phyloP scores from a whole-genome alignment of 176 grass and related monocot genomes.

The Carex kokanica region DNA sequence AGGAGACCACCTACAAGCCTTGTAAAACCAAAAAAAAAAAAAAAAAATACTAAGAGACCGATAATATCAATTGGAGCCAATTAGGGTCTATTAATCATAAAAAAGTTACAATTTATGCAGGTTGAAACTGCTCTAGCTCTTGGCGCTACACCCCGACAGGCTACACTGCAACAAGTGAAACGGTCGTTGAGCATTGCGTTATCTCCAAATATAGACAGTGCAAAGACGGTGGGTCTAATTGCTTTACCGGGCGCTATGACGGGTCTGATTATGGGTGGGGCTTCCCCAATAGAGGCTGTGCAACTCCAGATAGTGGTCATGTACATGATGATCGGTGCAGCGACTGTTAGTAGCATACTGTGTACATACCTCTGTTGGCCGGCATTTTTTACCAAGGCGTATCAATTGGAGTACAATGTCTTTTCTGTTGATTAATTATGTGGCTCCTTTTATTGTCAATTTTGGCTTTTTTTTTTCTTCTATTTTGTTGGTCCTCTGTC shows the following conservation, averaged over 20 bases:
- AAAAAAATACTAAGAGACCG: not conserved
- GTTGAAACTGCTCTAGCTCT: conserved; percentile 85
- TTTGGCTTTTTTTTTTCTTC: not conserved
- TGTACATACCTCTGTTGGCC: conserved; percentile 86
- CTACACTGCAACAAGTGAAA: conserved; percentile 65
- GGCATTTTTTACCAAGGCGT: conserved; percentile 78
- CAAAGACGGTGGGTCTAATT: conserved; percentile 51
- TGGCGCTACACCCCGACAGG: conserved; percentile 75
- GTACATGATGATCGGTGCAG: conserved; percentile 80
- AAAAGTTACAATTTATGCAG: conserved; percentile 17
- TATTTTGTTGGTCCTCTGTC: not conserved
- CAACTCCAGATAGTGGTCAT: conserved; percentile 56
- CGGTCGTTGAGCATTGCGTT: conserved; percentile 39
- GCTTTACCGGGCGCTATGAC: conserved; percentile 57
- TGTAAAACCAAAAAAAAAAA: not conserved
- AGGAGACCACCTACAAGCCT: not conserved
- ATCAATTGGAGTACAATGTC: conserved; percentile 56
- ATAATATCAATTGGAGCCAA: not conserved
- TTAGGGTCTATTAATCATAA: not conserved
- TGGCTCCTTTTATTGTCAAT: not conserved
- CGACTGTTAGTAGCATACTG: conserved; percentile 75
- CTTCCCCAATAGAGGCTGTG: conserved; percentile 45
- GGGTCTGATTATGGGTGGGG: conserved; percentile 48
- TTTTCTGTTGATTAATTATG: conserved; percentile 27
- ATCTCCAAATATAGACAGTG: conserved; percentile 47